Conservation (phyloP, 2,329 filamentous ascomycete species). For the Biscogniauxia mediterranea region DNA sequence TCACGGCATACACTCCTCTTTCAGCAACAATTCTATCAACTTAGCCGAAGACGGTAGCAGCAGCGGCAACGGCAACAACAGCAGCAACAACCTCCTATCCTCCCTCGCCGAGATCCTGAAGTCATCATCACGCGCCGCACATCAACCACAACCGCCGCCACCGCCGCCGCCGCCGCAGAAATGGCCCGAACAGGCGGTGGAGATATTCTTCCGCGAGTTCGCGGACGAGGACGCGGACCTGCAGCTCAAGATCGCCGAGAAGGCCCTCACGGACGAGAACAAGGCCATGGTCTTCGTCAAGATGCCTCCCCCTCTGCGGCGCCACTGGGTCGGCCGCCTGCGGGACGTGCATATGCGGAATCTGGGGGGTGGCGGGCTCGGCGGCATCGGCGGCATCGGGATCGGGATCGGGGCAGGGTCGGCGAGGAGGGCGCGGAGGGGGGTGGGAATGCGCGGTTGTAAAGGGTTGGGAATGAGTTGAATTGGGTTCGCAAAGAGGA, state of each 20-base stretch:
- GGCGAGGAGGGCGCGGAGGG: background rate
- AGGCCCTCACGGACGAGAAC: slow-evolving; percentile 56
- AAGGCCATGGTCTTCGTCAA: slow-evolving; percentile 63
- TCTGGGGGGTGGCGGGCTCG: slow-evolving; percentile 31
- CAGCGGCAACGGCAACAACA: too few relatives aligned
- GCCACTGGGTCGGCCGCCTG: slow-evolving; percentile 56
- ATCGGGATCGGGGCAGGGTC: background rate
- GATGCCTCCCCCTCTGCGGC: slow-evolving; percentile 51
- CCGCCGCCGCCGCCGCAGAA: slow-evolving; percentile 31
- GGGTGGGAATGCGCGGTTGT: background rate
- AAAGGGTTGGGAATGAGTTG: background rate
- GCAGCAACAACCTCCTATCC: slow-evolving; percentile 15
- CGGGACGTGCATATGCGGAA: slow-evolving; percentile 45
- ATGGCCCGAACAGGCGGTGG: slow-evolving; percentile 58
- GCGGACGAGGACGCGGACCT: slow-evolving; percentile 55
- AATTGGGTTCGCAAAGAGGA: background rate
- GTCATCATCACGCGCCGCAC: slow-evolving; percentile 23
- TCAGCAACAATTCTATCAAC: slow-evolving; percentile 8
- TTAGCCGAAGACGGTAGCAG: slow-evolving; percentile 36
- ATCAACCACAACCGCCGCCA: slow-evolving; percentile 26
- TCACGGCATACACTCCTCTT: slow-evolving; percentile 22
- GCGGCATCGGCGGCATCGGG: slow-evolving; percentile 27
- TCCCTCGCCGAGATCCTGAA: slow-evolving; percentile 43
- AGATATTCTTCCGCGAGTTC: slow-evolving; percentile 60
- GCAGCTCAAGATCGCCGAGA: slow-evolving; percentile 59